A percentile compares a stretch with the other conserved stretches of the same genome.
These are phyloP conservation scores for Alternaria brassicae DNA, from an alignment of 2,329 filamentous ascomycete genomes.

Conservation along the genomic window DNA sequence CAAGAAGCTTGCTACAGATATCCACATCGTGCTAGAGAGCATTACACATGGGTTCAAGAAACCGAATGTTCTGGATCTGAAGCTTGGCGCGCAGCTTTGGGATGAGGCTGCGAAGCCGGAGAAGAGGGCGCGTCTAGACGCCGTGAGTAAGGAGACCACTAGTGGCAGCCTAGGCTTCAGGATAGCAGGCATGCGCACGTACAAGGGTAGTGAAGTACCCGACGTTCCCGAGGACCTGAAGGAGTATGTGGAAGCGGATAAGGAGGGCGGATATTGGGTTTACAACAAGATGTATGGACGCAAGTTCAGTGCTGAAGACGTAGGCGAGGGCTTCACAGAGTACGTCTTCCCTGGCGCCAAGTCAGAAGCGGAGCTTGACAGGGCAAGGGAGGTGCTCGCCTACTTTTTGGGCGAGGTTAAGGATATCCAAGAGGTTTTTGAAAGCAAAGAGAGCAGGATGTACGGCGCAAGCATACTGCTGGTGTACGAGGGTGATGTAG, in stretches of 20 bases:
- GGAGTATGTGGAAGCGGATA: constrained; percentile 49
- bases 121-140: constrained; percentile 66
- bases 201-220: constrained; percentile 45
- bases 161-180: constrained; percentile 67
- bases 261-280: constrained; percentile 61
- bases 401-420: constrained; percentile 57
- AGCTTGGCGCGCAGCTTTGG: constrained; percentile 86
- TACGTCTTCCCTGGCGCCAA: constrained; percentile 58
- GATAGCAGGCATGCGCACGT: constrained; percentile 71
- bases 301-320: constrained; percentile 61
- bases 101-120: constrained; percentile 70
- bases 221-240: constrained; percentile 38
- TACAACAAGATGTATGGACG: constrained; percentile 73
- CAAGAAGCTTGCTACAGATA: constrained; percentile 74
- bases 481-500: constrained; percentile 70
- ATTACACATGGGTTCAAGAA: constrained; percentile 78
- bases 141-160: constrained; percentile 65
- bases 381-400: constrained; percentile 57
- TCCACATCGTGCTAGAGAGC: constrained; percentile 86
- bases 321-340: constrained; percentile 64
- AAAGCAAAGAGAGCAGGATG: constrained; percentile 71
- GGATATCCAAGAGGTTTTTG: constrained; percentile 63
- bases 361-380: constrained; percentile 34
- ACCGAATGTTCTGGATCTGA: constrained; percentile 92
- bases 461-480: constrained; percentile 70